Conservation (phyloP, 2,329 filamentous ascomycete species). For the Ophiosphaerella narmari region DNA sequence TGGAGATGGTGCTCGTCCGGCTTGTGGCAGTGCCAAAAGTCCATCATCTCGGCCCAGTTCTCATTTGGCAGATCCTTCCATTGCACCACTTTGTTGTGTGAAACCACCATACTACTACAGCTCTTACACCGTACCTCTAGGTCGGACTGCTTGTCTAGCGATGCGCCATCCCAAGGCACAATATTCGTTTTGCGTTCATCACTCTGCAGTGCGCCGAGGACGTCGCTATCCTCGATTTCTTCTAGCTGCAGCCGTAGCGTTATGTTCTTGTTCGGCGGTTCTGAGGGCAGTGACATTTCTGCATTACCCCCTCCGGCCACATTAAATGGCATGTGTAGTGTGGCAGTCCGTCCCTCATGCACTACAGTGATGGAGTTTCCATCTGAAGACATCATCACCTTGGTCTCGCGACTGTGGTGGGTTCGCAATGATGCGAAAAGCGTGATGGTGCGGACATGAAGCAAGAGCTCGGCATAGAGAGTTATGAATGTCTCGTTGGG, state of each 20-base stretch:
- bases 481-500: conserved; percentile 39
- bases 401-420: conserved; percentile 49
- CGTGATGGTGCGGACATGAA: conserved; percentile 64
- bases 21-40: conserved; percentile 99
- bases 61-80: conserved; percentile 97
- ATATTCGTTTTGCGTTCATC: conserved; percentile 43
- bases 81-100: conserved; percentile 35
- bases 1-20: conserved; percentile 68
- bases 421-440: conserved; percentile 59
- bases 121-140: conserved; percentile 33
- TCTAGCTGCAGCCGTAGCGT: conserved; percentile 61
- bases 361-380: conserved; percentile 50
- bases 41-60: conserved; percentile 99
- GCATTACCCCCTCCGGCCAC: conserved; percentile 51
- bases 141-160: conserved; percentile 28
- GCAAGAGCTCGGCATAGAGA: conserved; percentile 64
- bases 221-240: conserved; percentile 41
- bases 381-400: conserved; percentile 51
- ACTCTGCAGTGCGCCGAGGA: conserved; percentile 33
- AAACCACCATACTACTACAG: conserved; percentile 27
- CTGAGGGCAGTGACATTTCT: conserved; percentile 56
- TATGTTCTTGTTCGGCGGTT: conserved; percentile 54
- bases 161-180: conserved; percentile 51
- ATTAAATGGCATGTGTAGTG: conserved; percentile 53
- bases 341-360: conserved; percentile 52